Conservation (phyloP, 495 filamentous ascomycete species). For the Pseudevernia furfuracea region DNA sequence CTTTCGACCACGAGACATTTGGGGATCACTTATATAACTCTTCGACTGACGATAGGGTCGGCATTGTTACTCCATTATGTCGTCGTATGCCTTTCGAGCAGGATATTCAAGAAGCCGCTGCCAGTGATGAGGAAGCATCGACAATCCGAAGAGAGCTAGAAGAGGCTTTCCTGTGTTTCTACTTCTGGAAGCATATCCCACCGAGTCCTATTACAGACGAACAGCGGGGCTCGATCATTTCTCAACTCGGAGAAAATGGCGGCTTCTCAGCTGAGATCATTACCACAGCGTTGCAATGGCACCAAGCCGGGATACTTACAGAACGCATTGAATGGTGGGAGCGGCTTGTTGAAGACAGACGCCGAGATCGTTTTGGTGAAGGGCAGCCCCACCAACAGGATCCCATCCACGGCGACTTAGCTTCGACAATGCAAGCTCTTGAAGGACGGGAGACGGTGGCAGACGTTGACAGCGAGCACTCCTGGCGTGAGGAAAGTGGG, state of each 20-base stretch:
- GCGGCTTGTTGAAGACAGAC: constrained; percentile 6
- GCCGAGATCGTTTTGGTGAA: background rate
- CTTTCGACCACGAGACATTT: background rate
- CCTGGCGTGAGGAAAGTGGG: constrained; percentile 8
- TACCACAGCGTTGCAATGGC: constrained; percentile 1
- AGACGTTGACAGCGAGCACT: constrained; percentile 9
- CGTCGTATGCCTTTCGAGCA: constrained; percentile 40
- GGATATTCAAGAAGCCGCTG: constrained; percentile 40
- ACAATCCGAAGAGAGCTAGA: constrained; percentile 47
- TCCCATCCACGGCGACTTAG: background rate
- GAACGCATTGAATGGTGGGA: constrained; percentile 1
- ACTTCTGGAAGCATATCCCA: constrained; percentile 42
- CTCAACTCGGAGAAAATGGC: constrained; percentile 1
- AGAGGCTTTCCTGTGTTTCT: constrained; percentile 43
- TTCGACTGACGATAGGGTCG: no score
- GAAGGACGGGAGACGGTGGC: background rate
- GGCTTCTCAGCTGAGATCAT: background rate
- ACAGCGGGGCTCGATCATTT: background rate
- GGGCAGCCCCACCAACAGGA: background rate
- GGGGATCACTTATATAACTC: constrained; percentile 1
- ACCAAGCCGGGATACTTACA: background rate
- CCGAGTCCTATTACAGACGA: constrained; percentile 15
- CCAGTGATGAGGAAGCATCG: constrained; percentile 37
- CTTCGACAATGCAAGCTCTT: background rate
- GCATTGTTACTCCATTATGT: constrained; percentile 13